A percentile compares a stretch with the other conserved stretches of the same genome.
Evolutionary conservation across 495 filamentous ascomycete genomes (phyloP).

Genomic region (Neurospora sp.): DNA sequence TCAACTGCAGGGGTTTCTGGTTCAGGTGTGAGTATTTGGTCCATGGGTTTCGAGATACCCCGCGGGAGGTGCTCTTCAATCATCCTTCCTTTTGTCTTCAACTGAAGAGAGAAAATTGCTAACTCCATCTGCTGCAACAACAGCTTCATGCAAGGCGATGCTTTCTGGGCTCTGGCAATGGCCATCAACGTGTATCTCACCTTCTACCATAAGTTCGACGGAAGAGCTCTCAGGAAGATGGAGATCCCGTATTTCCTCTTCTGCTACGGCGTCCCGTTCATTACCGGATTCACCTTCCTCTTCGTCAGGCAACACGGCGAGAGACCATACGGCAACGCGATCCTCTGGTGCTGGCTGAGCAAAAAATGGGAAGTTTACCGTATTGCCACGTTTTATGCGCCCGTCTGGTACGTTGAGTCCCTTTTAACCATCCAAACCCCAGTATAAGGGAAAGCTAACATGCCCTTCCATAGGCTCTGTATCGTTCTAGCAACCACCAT

Average conservation of each 20-base stretch:
- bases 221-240: slow-evolving; percentile 51
- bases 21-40: slow-evolving; percentile 49
- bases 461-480: slow-evolving; percentile 35
- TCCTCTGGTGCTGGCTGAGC: slow-evolving; percentile 77
- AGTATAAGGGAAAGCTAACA: neutral
- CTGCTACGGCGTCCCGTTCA: slow-evolving; percentile 69
- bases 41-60: neutral
- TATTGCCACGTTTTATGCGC: slow-evolving; percentile 71
- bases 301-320: slow-evolving; percentile 45
- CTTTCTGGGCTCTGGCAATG: slow-evolving; percentile 76
- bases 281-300: slow-evolving; percentile 57
- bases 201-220: slow-evolving; percentile 68
- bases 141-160: slow-evolving; percentile 73
- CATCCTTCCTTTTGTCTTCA: neutral
- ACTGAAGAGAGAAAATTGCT: neutral
- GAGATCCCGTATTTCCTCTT: slow-evolving; percentile 62
- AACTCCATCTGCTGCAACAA: neutral
- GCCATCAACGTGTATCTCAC: slow-evolving; percentile 81
- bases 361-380: slow-evolving; percentile 60
- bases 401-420: slow-evolving; percentile 51
- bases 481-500: slow-evolving; percentile 62
- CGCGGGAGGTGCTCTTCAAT: neutral
- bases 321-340: slow-evolving; percentile 65
- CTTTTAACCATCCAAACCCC: neutral
- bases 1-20: slow-evolving; percentile 65